Percentiles rank a stretch among this genome's conserved stretches.
Conservation (phyloP, 1,139 yeast species). For the Suhomyces bolitotheri region DNA sequence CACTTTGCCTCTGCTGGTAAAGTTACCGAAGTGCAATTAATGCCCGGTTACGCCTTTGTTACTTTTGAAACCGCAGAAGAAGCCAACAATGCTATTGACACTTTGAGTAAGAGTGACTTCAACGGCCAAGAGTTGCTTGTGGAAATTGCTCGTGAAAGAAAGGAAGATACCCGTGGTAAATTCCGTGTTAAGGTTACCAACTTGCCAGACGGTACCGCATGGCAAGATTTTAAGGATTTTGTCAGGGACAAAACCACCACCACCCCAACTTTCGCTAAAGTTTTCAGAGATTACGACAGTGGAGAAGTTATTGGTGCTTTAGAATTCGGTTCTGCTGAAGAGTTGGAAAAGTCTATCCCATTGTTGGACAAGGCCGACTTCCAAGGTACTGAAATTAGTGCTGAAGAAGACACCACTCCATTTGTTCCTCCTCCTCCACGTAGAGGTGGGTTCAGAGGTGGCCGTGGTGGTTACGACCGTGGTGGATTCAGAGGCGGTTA, state of each 20-base stretch:
- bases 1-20: conserved; percentile 67
- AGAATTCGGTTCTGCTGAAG: conserved; percentile 76
- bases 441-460: conserved; percentile 54
- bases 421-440: conserved; percentile 67
- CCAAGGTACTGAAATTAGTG: conserved; percentile 63
- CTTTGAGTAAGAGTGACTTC: conserved; percentile 56
- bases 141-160: conserved; percentile 67
- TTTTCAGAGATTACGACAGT: conserved; percentile 55
- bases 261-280: conserved; percentile 72
- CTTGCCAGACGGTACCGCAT: conserved; percentile 73
- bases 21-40: conserved; percentile 63
- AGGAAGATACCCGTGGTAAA: conserved; percentile 64
- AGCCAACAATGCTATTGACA: conserved; percentile 65
- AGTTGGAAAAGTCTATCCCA: conserved; percentile 67
- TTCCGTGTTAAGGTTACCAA: conserved; percentile 67
- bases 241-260: conserved; percentile 67
- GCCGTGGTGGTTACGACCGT: conserved; percentile 30
- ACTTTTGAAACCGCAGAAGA: conserved; percentile 66
- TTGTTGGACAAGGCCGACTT: conserved; percentile 70
- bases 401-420: conserved; percentile 81
- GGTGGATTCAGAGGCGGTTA: conserved; percentile 31
- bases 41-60: conserved; percentile 77
- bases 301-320: conserved; percentile 75
- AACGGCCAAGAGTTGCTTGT: conserved; percentile 66
- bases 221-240: conserved; percentile 85